Base-by-base conservation (phyloP, 2,329 filamentous ascomycete species). In the Aspergillus ibericus region DNA sequence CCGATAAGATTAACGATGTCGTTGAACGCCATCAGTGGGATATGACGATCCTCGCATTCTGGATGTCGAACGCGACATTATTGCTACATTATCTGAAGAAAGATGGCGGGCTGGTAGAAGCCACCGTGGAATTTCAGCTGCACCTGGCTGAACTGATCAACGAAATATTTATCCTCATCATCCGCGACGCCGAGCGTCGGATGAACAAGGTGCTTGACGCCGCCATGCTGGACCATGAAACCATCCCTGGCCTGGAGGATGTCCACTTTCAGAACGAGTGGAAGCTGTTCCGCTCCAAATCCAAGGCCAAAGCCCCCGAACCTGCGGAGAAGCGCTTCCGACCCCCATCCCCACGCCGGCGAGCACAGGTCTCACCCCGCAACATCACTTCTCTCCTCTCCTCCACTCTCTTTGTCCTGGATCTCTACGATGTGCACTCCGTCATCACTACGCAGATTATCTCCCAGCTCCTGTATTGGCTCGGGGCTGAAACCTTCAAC, bases 31-130 rank as follows among this genome's bases (percentile, higher is more conserved):
- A 93, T 70, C 95, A 99, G 72, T 98, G 95, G 95, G 95, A 99
- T 72, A 99, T 99, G 95, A 99, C 95, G 0, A 96, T 99, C 65
- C 81, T 99, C 36, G 95, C 95, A 2, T 99, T 99, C 72, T 99
- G 95, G 95, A 92, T 97, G 70, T 98, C 95, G 1, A 99, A 99
- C 74, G 92, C 92, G 8, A 99, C 95, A 0, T 79, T 99, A 38
- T 80, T 99, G n/a, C 80, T 98, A 54, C 93, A 99, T 75, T 99
- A 99, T 72, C 81, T 99, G 55, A 97, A 96, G 74, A 99, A 99
- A 76, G 95, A 99, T 68, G 79, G 84, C 5, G 93, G 92, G 0
- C 79, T 98, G 16, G 84, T 93, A 6, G 85, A 88, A 69, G 88
- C 90, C 8, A 98, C 93, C 0, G 85, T 88, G 0, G 89, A 95